Conservation (phyloP, 371 early-diverging fungal species). For the Mucor piriformis region DNA sequence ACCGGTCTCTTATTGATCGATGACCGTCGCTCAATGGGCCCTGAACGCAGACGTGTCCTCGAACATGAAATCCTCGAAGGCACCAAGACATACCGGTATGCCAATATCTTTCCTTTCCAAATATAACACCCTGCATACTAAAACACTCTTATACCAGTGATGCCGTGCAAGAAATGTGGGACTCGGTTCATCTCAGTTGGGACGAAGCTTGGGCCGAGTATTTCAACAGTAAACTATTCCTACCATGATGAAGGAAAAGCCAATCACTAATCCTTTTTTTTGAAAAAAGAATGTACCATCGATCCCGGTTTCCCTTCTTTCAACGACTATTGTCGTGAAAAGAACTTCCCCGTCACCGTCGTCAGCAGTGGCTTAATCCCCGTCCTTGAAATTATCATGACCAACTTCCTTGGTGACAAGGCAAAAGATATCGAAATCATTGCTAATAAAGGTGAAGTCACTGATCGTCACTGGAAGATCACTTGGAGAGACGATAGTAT, state of each 20-base stretch:
- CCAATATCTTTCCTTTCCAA: neutral
- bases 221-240: slow-evolving; percentile 37
- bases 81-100: slow-evolving; percentile 45
- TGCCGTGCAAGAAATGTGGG: slow-evolving; percentile 60
- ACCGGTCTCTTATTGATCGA: slow-evolving; percentile 51
- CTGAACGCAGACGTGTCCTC: slow-evolving; percentile 41
- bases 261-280: neutral
- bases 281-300: slow-evolving; percentile 35
- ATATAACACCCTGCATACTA: too few relatives aligned
- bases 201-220: slow-evolving; percentile 62
- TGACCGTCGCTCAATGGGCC: slow-evolving; percentile 47
- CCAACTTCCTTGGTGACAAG: slow-evolving; percentile 44
- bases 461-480: slow-evolving; percentile 57
- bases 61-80: slow-evolving; percentile 46
- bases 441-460: slow-evolving; percentile 49
- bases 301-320: slow-evolving; percentile 60
- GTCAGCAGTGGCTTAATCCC: slow-evolving; percentile 61
- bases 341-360: slow-evolving; percentile 55
- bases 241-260: neutral
- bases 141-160: too few relatives aligned
- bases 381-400: slow-evolving; percentile 50
- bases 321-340: slow-evolving; percentile 48
- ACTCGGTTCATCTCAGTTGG: slow-evolving; percentile 59
- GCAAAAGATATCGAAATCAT: slow-evolving; percentile 50
- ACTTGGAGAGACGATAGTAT: slow-evolving; percentile 59